Evolutionary conservation across 352 stramenopile genomes (phyloP).

Genomic region (Discostella stelligera): DNA sequence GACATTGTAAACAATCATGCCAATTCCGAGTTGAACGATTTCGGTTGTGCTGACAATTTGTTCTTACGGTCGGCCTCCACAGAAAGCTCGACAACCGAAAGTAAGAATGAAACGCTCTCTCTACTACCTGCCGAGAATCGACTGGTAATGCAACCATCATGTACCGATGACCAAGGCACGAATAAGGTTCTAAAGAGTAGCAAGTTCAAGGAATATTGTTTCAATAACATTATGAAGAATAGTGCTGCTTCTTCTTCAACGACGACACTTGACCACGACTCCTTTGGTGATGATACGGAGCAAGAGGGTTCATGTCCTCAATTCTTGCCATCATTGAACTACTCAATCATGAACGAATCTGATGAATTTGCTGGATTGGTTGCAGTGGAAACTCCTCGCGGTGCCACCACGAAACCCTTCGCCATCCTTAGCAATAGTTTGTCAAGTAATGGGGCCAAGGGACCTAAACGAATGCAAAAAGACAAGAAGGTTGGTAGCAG

Average conservation of each 20-base stretch:
- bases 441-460: too few species aligned
- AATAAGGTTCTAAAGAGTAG: neutral
- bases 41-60: neutral
- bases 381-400: neutral
- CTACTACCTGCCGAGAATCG: conserved; percentile 12
- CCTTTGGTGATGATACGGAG: neutral
- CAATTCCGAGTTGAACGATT: neutral
- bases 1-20: neutral
- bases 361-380: conserved; percentile 19
- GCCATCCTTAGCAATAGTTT: too few species aligned
- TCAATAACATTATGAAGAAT: conserved; percentile 21
- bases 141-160: neutral
- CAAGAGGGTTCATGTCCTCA: conserved; percentile 30
- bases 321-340: conserved; percentile 39
- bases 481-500: neutral
- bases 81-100: conserved; percentile 22
- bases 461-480: neutral
- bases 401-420: too few species aligned
- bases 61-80: conserved; percentile 2
- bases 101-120: conserved; percentile 12
- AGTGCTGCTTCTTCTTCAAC: neutral
- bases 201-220: conserved; percentile 4
- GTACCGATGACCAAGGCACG: neutral
- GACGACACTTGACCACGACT: neutral
- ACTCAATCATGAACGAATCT: conserved; percentile 31